Base-by-base conservation (phyloP, 2,329 filamentous ascomycete species). In the Shiraia bambusicola region DNA sequence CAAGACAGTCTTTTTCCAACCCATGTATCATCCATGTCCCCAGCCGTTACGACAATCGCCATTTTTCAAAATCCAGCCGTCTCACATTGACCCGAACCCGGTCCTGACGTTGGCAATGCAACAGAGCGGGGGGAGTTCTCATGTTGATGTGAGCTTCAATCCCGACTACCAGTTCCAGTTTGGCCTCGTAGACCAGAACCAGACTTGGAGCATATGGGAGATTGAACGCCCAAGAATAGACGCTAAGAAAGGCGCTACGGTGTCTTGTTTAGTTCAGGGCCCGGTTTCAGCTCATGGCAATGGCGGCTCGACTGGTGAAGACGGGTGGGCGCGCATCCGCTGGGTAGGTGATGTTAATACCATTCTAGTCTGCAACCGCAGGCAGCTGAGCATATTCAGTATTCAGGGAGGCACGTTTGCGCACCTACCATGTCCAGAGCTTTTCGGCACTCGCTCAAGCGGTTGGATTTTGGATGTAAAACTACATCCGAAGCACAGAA, bases 121-220 rank as follows among this genome's bases (percentile, higher is more conserved):
- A 2, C 66, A 77, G 22, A 83, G 80, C 0, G 81, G 79, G 2
- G 78, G 77, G 1, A 69, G 66, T 22, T 59, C 73, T 1, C 83
- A 87, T 54, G 75, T 76, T 0, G 83, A 90, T 64, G 72, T 86
- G 3, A 67, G 78, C 0, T 87, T 90, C 61, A 84, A 83, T 49
- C 79, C 84, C 0, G 79, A 69, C 62, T 79, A 74, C 43, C 68
- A 72, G 12, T 76, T 80, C 1, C 83, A 86, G 54, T 68, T 90
- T 37, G 83, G 76, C 12, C 72, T 89, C 17, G 72, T 90, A 13
- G 84, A 90, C 54, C 73, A 80, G 37, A 69, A 69, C 25, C 86
- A 85, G 1, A 73, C 71, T 42, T 91, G 86, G 87, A 82, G 73
- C 30, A 65, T 88, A 3, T 88, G 84, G 82, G 76, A 86, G 46